Base-by-base conservation (phyloP, 1,139 yeast genomes). In the Hansenula sp. region DNA sequence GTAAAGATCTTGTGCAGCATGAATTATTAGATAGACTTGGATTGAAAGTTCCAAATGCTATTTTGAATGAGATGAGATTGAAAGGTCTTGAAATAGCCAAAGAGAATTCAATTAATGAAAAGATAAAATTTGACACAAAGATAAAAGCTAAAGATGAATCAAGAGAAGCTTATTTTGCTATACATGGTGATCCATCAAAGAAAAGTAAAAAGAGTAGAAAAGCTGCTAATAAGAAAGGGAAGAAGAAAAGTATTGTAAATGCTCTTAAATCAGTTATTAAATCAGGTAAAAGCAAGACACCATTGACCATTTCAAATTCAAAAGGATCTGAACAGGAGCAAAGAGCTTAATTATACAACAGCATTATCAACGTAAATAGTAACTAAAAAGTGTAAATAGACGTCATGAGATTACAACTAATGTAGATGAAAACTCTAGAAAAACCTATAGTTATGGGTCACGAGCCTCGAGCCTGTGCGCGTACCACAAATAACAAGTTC, bases 31-130 rank as follows among this genome's bases (percentile, higher is more conserved):
- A 88, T 52, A 59, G 77, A 41, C 76, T 73, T 57, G 78, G 77
- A 55, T 81, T 89, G 18, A 78, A 83, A 56, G 84, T 83, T 53
- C 84, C 82, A 61, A 72, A 75, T 46, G 81, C 81, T 6, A 67
- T 83, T 51, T 68, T 86, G 60, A 81, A 81, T 53, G 78, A 78
- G 51, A 68, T 79, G 63, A 76, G 79, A 53, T 69, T 58, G 36
- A 51, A 52, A 52, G 58, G 67, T 61, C 31, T 32, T 42, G 19
- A 36, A 47, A 38, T 27, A 46, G 34, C 47, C 36, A 38, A 18
- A 40, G 45, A 34, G 34, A 34, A 31, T 25, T 2, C 31, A 10
- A 5, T n/a, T 10, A 27, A 12, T 5, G 18, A 29, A 28, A 29
- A 37, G n/a, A n/a, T 10, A 15, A 32, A 43, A 40, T n/a, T 15